Evolutionary conservation across 768 basidiomycete genomes (phyloP), one percentile per base, ranked within the genome.

Genomic region (Lactarius sanguifluus): DNA sequence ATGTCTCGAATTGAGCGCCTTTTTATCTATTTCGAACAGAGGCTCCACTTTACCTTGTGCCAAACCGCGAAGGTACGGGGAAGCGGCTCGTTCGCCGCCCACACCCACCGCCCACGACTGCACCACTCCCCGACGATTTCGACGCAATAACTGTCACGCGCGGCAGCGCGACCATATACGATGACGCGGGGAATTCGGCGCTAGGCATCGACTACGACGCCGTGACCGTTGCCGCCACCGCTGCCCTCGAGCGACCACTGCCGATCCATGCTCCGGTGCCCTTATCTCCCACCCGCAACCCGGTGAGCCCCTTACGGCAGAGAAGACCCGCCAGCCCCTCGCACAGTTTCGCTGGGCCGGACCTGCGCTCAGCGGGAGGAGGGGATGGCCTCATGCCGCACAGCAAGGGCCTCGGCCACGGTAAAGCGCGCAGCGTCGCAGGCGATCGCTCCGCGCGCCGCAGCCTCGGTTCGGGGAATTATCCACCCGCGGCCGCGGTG

Each of bases 91-190:
- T 79, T 23, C 76, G 76, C 59, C 77, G 79, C 30, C 79, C 77
- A 30, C 77, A 74, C 40, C 75, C 79, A 18, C 78, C 81, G 0
- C 76, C 76, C 7, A 78, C 79, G 32, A 79, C 78, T n/a, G 68
- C 76, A 25, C 77, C 79, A 15, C 74, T 79, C 38, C 75, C 77
- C 43, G 79, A 81, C 58, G 76, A 81, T 64, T 81, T 80, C 59
- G 80, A 81, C 68, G 79, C 76, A 34, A 69, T 72, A 59, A 78
- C 77, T 3, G 65, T 52, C 34, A 69, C 70, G 20, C 70, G 68
- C 47, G 67, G 64, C 25, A 41, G 59, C 54, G 64, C 70, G 57
- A 71, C 68, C 15, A 45, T 69, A 13, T 65, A 66, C 34, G 64
- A 66, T 45, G 67, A 69, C 6, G n/a, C 61, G 5, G 28, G 34